phyloP scores from a whole-genome alignment of 2,329 filamentous ascomycete species.

The Anisogramma anomala region DNA sequence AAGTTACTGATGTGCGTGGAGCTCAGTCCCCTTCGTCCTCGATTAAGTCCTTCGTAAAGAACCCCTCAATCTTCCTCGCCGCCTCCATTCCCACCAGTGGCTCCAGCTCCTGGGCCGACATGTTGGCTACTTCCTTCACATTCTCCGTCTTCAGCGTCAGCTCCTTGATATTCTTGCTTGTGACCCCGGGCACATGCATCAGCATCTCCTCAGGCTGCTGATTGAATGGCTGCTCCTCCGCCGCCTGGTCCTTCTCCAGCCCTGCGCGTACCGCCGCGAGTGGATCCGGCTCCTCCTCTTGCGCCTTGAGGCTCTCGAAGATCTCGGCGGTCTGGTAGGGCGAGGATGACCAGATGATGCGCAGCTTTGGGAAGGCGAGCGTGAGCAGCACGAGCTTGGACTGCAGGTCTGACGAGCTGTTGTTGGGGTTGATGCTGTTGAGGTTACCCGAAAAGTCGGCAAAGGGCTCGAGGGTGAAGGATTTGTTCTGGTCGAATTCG shows the following conservation, averaged over 20 bases:
- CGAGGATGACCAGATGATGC: slow-evolving; percentile 86
- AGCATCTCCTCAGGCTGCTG: slow-evolving; percentile 86
- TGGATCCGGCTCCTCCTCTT: slow-evolving; percentile 82
- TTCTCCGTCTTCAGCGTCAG: slow-evolving; percentile 64
- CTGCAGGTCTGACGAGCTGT: slow-evolving; percentile 62
- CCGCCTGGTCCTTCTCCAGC: slow-evolving; percentile 51
- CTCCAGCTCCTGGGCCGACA: slow-evolving; percentile 61
- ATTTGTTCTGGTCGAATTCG: slow-evolving; percentile 95
- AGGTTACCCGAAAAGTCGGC: slow-evolving; percentile 54
- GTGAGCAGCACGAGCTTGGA: slow-evolving; percentile 86
- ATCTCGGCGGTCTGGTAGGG: slow-evolving; percentile 97
- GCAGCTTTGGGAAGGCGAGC: slow-evolving; percentile 77
- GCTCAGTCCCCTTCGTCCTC: slow-evolving; percentile 32
- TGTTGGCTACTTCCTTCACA: slow-evolving; percentile 74
- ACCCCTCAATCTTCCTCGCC: slow-evolving; percentile 62
- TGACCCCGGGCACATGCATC: slow-evolving; percentile 71
- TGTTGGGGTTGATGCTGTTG: slow-evolving; percentile 48
- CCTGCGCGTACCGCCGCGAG: slow-evolving; percentile 75
- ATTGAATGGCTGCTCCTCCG: slow-evolving; percentile 64
- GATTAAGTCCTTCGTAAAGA: slow-evolving; percentile 61
- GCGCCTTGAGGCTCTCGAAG: slow-evolving; percentile 84
- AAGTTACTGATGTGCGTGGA: too few species aligned
- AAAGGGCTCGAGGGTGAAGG: slow-evolving; percentile 82
- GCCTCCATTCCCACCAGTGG: slow-evolving; percentile 67
- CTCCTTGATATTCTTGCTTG: slow-evolving; percentile 61